These are phyloP conservation scores for Picea abies DNA, from an alignment of 83 land plant genomes.

Conservation along the genomic window DNA sequence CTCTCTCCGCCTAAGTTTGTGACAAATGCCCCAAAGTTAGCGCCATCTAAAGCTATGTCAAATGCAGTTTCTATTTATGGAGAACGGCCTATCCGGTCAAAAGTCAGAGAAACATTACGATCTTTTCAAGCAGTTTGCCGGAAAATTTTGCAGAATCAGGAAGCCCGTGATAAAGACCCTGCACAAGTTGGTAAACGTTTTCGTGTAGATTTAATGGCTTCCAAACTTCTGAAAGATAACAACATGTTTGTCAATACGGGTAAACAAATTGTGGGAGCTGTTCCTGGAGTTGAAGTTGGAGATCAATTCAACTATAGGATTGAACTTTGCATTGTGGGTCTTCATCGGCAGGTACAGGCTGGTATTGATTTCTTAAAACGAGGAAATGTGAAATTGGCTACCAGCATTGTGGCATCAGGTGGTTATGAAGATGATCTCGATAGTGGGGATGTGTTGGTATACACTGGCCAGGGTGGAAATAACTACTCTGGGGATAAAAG, in stretches of 20 bases:
- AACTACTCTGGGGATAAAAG: not conserved
- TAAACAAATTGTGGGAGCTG: constrained; percentile 23
- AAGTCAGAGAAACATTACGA: constrained; percentile 38
- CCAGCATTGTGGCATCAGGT: constrained; percentile 31
- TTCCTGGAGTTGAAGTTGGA: constrained; percentile 38
- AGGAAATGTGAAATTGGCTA: constrained; percentile 11
- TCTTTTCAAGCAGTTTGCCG: constrained; percentile 31
- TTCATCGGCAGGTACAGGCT: constrained; percentile 14
- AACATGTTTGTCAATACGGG: constrained; percentile 6
- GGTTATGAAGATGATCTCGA: constrained; percentile 37
- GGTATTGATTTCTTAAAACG: constrained; percentile 1
- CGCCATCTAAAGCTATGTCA: too few relatives aligned
- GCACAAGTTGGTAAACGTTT: not conserved
- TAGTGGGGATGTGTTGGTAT: constrained; percentile 31
- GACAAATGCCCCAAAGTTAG: too few relatives aligned
- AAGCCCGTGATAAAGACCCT: constrained; percentile 11
- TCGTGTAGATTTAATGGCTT: constrained; percentile 11
- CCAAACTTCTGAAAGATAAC: constrained; percentile 4
- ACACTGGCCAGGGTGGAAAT: constrained; percentile 47
- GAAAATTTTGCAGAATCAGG: constrained; percentile 48
- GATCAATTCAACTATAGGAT: constrained; percentile 31
- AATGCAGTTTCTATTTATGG: too few relatives aligned
- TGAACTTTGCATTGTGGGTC: constrained; percentile 32
- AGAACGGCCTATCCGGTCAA: too few relatives aligned
- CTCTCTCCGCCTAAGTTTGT: too few relatives aligned